Percentiles rank a stretch among this genome's conserved stretches.
phyloP scores from a whole-genome alignment of 306 rosid species.

The Glycine soja region DNA sequence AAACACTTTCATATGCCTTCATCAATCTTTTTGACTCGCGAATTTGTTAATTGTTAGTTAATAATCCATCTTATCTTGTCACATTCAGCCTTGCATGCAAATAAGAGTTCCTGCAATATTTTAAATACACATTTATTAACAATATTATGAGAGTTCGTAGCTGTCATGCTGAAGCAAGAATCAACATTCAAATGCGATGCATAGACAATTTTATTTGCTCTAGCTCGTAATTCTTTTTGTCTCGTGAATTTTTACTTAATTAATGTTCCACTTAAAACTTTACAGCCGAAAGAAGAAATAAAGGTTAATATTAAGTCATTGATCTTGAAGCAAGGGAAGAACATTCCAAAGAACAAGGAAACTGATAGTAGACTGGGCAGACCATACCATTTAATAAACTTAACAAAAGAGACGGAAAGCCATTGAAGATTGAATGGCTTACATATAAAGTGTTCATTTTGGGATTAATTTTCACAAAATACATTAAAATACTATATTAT shows the following conservation, averaged over 20 bases:
- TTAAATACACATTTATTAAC: too few species aligned
- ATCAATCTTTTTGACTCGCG: too few species aligned
- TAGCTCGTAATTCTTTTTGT: too few species aligned
- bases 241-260: slow-evolving; percentile 11
- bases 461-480: not conserved
- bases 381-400: slow-evolving; percentile 14
- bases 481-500: not conserved
- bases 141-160: not conserved
- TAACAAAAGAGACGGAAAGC: slow-evolving; percentile 16
- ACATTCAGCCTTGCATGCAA: too few species aligned
- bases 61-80: too few species aligned
- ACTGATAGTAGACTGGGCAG: slow-evolving; percentile 41
- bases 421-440: slow-evolving; percentile 13
- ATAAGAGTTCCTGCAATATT: too few species aligned
- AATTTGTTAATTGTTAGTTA: too few species aligned
- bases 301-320: slow-evolving; percentile 45
- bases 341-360: slow-evolving; percentile 46
- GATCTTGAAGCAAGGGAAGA: slow-evolving; percentile 60
- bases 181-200: slow-evolving; percentile 28
- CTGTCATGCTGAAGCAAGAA: slow-evolving; percentile 32
- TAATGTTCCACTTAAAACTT: slow-evolving; percentile 49
- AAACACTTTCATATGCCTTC: slow-evolving; percentile 27
- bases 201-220: slow-evolving; percentile 28
- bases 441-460: slow-evolving; percentile 13
- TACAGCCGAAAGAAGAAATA: slow-evolving; percentile 70